Base-by-base conservation (phyloP, 2,329 filamentous ascomycete genomes). In the Dothideomycetes sp. region DNA sequence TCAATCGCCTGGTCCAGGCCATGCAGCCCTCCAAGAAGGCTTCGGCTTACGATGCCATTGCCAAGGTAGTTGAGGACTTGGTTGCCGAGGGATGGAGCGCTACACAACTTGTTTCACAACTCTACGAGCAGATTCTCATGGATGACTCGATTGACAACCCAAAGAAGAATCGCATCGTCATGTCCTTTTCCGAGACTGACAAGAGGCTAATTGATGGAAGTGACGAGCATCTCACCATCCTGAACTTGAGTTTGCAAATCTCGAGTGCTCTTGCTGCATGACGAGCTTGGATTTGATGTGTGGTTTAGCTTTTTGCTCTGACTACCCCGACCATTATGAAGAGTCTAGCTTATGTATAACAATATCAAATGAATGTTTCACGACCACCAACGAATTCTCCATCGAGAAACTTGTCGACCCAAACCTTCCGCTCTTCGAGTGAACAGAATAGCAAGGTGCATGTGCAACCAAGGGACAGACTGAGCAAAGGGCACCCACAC, bases 51-150 rank as follows among this genome's bases (percentile, higher is more conserved):
- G 73, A 78, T 45, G 71, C 74, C 10, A 76, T 98, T 12, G 78
- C 86, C 0, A 78, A 78, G 49, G 80, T 85, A 5, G 83, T 96
- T 4, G 84, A 88, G 53, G 83, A 94, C 49, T 79, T 98, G 69
- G 80, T 96, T 33, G 89, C 89, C 0, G 91, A 96, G 64, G 91
- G 91, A 7, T 98, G 91, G 89, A 95, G 88, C 59, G 91, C 89
- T 17, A 79, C 80, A 5, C 91, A 96, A 63, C 76, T 95, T 18
- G 73, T 96, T 25, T 68, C 74, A 13, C 87, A 94, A 71, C 68
- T 94, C 29, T 96, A 95, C 56, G 82, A 91, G 61, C 70, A 74
- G 18, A 67, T 96, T 25, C 74, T 94, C 19, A 44, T 61, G 15
- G 84, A 77, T 56, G 86, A 94, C 55, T 73, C 79, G 6, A 80